Evolutionary conservation across 148 eudicot species (phyloP), one percentile per base, ranked within the genome.

Genomic region (Rhododendron vialii): DNA sequence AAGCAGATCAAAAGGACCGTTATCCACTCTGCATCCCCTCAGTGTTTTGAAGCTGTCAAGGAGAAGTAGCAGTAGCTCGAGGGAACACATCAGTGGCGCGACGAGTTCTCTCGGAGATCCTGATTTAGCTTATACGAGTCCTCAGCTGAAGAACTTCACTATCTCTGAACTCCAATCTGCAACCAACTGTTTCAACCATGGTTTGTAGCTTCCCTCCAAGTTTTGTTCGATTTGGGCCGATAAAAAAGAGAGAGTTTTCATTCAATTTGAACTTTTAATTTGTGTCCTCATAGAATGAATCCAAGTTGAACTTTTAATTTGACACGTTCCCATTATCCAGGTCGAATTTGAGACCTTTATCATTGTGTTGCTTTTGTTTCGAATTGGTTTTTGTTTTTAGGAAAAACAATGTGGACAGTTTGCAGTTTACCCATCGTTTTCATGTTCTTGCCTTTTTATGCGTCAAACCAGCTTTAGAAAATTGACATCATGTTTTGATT

Each of bases 1-100:
- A 84, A 87, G n/a, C 30, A 95, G 90, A 85, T 89, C 97, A 78
- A 92, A 90, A 85, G 88, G 84, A 80, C 90, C 90, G 41, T 77
- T 90, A 74, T 61, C 90, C 35, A 86, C 92, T 24, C 86, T 90
- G 61, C 92, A 91, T 80, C 94, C 92, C 85, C 88, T 90, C 74
- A 78, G 84, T 83, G 87, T 78, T 15, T 87, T 91, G n/a, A 95
- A 94, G 86, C 89, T 95, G 15, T 91, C 95, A 1, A 89, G 89
- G 82, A 89, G 92, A 89, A 88, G 92, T 22, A 94, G 96, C 83
- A 89, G 87, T 36, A 94, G 98, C 80, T 86, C 90, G 92, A 90
- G 94, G 74, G 94, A 92, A 80, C 63, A 90, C 51, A 84, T 86
- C 28, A 53, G 84, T 5, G 63, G 53, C 28, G 77, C 84, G 26